Conservation (phyloP, 495 filamentous ascomycete species). For the Hypoxylon cercidicola region DNA sequence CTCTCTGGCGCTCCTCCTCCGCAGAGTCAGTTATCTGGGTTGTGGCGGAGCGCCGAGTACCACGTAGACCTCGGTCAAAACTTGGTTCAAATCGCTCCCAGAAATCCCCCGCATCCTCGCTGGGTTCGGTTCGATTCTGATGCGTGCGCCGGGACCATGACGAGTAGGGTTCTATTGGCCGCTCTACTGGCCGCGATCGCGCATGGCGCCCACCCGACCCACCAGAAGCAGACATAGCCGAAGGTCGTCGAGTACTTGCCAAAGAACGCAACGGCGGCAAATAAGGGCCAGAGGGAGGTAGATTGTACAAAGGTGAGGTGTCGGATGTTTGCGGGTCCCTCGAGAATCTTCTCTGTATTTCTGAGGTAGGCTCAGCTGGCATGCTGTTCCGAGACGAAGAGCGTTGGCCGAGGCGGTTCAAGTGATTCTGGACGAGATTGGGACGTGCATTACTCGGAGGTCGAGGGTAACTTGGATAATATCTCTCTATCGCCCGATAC, state of each 20-base stretch:
- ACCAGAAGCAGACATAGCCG: slow-evolving; percentile 42
- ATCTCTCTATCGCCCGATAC: slow-evolving; percentile 57
- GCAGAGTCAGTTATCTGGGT: slow-evolving; percentile 19
- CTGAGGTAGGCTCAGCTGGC: slow-evolving; percentile 50
- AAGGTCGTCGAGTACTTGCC: slow-evolving; percentile 42
- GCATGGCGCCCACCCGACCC: slow-evolving; percentile 15
- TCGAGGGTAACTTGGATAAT: slow-evolving; percentile 38
- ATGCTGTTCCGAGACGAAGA: slow-evolving; percentile 44
- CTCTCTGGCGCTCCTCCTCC: slow-evolving; percentile 50
- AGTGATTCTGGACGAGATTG: slow-evolving; percentile 33
- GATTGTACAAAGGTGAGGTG: slow-evolving; percentile 34
- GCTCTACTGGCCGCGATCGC: slow-evolving; percentile 49
- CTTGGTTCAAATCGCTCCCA: slow-evolving; percentile 34
- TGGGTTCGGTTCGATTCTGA: slow-evolving; percentile 23
- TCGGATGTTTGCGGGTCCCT: slow-evolving; percentile 49
- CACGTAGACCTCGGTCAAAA: slow-evolving; percentile 21
- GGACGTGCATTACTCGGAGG: slow-evolving; percentile 30
- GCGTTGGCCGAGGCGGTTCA: slow-evolving; percentile 22
- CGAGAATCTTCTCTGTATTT: slow-evolving; percentile 49
- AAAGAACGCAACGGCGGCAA: slow-evolving; percentile 56
- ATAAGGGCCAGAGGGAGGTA: slow-evolving; percentile 40
- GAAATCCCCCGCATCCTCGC: slow-evolving; percentile 28
- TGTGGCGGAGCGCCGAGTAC: slow-evolving; percentile 24
- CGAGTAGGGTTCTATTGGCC: slow-evolving; percentile 44
- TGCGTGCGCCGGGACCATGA: slow-evolving; percentile 43